Conservation (phyloP, 2,329 filamentous ascomycete genomes). For the Neofusicoccum laricinum region DNA sequence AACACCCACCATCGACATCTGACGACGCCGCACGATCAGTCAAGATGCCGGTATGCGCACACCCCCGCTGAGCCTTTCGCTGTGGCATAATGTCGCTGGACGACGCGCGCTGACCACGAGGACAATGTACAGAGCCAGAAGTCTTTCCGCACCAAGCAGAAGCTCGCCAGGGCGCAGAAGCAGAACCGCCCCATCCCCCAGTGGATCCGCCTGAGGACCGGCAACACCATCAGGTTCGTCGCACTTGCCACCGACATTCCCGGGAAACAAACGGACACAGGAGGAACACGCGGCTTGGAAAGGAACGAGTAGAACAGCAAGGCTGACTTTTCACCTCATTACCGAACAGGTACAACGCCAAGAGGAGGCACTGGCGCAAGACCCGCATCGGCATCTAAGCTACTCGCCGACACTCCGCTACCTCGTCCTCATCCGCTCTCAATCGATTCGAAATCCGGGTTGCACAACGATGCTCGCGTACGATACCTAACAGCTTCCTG, state of each 20-base stretch:
- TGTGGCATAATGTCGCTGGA: neutral
- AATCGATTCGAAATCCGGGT: slow-evolving; percentile 15
- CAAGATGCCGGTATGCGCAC: slow-evolving; percentile 17
- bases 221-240: slow-evolving; percentile 98
- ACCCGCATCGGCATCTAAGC: slow-evolving; percentile 97
- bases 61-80: neutral
- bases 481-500: slow-evolving; percentile 5
- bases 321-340: slow-evolving; percentile 16
- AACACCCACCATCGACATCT: slow-evolving; percentile 17
- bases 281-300: slow-evolving; percentile 18
- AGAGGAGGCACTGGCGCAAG: slow-evolving; percentile 99
- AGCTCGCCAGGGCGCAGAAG: slow-evolving; percentile 99
- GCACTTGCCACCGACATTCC: neutral
- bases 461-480: neutral
- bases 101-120: slow-evolving; percentile 1
- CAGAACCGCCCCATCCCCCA: slow-evolving; percentile 99
- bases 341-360: slow-evolving; percentile 89
- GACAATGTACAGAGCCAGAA: slow-evolving; percentile 80
- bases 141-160: slow-evolving; percentile 99
- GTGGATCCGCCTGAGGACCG: slow-evolving; percentile 98
- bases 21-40: slow-evolving; percentile 17
- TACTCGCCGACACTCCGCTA: slow-evolving; percentile 43
- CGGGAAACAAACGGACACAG: slow-evolving; percentile 13
- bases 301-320: neutral
- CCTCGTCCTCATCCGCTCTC: slow-evolving; percentile 14